Evolutionary conservation across 768 basidiomycete species (phyloP), one percentile per base, ranked within the genome.

Genomic region (Tricholoma bakamatsutake): DNA sequence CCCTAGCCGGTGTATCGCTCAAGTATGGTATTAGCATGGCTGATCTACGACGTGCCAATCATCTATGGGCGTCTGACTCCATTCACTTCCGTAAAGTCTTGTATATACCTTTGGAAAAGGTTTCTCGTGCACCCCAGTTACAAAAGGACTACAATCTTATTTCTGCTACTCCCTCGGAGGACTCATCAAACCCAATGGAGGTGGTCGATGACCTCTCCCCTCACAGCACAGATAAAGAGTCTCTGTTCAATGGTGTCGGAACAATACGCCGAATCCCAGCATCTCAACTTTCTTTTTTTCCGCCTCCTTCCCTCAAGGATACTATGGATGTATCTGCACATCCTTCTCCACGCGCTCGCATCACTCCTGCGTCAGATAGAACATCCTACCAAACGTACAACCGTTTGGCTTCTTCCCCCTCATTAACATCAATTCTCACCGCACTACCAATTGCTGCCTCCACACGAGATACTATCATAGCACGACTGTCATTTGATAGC

Each of bases 41-140:
- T 27, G 86, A 88, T 12, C 79, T 99, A 11, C 86, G 95, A 48
- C 79, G 85, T 61, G 85, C 86, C 48, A 99, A 99, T 69, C 91
- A 94, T 60, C 76, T 99, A 7, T 99, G 97, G 97, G 69, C 92
- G 5, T 88, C 90, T 6, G 97, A 98, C 67, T 80, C 92, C 1
- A 89, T 99, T 46, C 92, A 96, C 71, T 80, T 94, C 33, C 88
- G 95, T 28, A 84, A 84, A 46, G 76, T 83, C 5, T 81, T 97
- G 34, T 85, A 89, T 63, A 87, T 98, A 55, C 93, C 95, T 0
- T 64, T 87, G 34, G 82, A 86, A 50, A 76, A 77, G 58, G 76
- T 82, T 21, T 72, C 77, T 30, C 78, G 78, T 21, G 71, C 77
- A 46, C 73, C 67, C 42, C 73, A 77, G 53, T 68, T 63, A 53